These are phyloP conservation scores for Dactylonectria estremocensis DNA, from an alignment of 2,329 filamentous ascomycete species.

Conservation along the genomic window DNA sequence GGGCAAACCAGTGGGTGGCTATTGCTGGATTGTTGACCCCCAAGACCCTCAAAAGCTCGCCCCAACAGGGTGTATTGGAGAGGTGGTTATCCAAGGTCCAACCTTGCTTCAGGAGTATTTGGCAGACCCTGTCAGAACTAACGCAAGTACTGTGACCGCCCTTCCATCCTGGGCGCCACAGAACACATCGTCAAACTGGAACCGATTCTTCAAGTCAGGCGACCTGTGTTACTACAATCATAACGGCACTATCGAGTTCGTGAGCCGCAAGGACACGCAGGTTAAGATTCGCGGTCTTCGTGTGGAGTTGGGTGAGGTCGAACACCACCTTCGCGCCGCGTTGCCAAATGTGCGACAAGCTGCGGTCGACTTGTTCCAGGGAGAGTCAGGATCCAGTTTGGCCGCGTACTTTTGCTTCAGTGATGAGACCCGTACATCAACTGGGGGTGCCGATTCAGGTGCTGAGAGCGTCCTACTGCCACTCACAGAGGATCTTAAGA, in stretches of 20 bases:
- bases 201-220: constrained; percentile 42
- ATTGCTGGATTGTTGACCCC: constrained; percentile 45
- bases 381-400: background rate
- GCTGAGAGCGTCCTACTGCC: background rate
- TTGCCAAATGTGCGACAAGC: background rate
- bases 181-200: constrained; percentile 25
- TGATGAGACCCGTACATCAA: background rate
- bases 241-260: constrained; percentile 56
- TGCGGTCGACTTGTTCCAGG: constrained; percentile 13
- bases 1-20: background rate
- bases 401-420: background rate
- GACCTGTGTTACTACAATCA: constrained; percentile 46
- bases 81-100: constrained; percentile 49
- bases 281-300: no score
- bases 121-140: constrained; percentile 27
- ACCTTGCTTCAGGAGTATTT: constrained; percentile 46
- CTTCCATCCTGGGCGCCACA: constrained; percentile 38
- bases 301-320: no score
- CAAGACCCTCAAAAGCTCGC: constrained; percentile 40
- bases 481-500: background rate
- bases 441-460: background rate
- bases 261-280: no score
- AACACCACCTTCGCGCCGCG: constrained; percentile 24
- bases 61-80: constrained; percentile 43
- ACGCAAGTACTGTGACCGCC: constrained; percentile 50